Evolutionary conservation across 2,329 filamentous ascomycete genomes (phyloP).

Genomic region (Periconia sp.): DNA sequence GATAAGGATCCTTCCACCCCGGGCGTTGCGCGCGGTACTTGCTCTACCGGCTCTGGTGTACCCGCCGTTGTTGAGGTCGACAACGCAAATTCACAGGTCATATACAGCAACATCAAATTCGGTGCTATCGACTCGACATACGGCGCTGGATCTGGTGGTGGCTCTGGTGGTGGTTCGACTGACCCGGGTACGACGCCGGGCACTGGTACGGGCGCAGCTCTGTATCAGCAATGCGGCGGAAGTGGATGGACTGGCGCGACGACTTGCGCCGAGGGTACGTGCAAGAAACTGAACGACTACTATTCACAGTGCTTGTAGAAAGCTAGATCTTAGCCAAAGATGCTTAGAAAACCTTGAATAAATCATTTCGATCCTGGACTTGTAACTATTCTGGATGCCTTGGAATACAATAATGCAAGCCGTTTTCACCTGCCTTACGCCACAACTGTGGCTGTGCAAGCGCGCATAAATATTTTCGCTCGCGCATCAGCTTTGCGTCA

Average conservation of each 20-base stretch:
- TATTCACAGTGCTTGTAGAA: conserved; percentile 29
- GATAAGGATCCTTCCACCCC: conserved; percentile 17
- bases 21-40: conserved; percentile 24
- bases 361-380: too few relatives aligned
- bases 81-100: conserved; percentile 17
- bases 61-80: conserved; percentile 20
- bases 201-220: too few relatives aligned
- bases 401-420: too few relatives aligned
- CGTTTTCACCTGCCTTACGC: too few relatives aligned
- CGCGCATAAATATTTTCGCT: too few relatives aligned
- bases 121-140: conserved; percentile 27
- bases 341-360: neutral
- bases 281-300: conserved; percentile 30
- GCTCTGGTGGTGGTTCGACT: too few relatives aligned
- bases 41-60: conserved; percentile 20
- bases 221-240: conserved; percentile 22
- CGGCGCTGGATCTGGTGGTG: conserved; percentile 3
- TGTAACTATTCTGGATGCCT: too few relatives aligned
- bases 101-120: conserved; percentile 32
- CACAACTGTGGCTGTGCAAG: too few relatives aligned
- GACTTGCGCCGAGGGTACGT: conserved; percentile 32
- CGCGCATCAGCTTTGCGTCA: too few relatives aligned
- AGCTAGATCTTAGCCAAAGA: neutral
- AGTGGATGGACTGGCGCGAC: conserved; percentile 31
- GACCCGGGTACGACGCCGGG: too few relatives aligned